Evolutionary conservation across 306 rosid species (phyloP).

Genomic region (Acacia crassicarpa): DNA sequence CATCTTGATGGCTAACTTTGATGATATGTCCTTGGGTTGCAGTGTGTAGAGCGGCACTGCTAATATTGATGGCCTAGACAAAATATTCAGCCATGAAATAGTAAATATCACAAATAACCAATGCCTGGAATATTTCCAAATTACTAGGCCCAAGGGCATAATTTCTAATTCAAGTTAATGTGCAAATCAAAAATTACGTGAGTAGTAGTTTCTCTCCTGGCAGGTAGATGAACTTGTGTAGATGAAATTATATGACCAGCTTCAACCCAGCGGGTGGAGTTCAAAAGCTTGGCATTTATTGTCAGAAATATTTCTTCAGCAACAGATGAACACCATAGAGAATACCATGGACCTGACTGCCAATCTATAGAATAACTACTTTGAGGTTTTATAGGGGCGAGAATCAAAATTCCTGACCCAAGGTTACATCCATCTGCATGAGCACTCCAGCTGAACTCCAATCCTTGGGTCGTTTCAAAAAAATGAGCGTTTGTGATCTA

Average conservation of each 20-base stretch:
- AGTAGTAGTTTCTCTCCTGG: constrained; percentile 46
- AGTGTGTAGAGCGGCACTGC: constrained; percentile 38
- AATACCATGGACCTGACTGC: constrained; percentile 78
- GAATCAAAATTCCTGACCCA: constrained; percentile 67
- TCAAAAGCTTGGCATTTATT: constrained; percentile 64
- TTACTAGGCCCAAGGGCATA: constrained; percentile 10
- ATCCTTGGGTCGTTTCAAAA: constrained; percentile 69
- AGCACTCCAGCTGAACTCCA: constrained; percentile 79
- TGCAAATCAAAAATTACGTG: constrained; percentile 48
- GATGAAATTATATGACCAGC: constrained; percentile 82
- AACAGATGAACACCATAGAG: constrained; percentile 58
- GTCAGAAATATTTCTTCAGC: constrained; percentile 65
- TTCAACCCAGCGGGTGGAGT: constrained; percentile 72
- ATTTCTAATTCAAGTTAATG: background rate
- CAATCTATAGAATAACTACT: constrained; percentile 51
- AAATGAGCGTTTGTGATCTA: constrained; percentile 78
- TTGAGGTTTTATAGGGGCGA: constrained; percentile 70
- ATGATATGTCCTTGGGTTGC: constrained; percentile 60
- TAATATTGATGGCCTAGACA: constrained; percentile 61
- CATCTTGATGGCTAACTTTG: constrained; percentile 52
- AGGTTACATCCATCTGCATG: constrained; percentile 72
- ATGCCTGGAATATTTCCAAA: constrained; percentile 5
- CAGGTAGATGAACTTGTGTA: constrained; percentile 81
- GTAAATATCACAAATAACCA: constrained; percentile 10
- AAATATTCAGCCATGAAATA: constrained; percentile 21